Evolutionary conservation across 2,329 filamentous ascomycete genomes (phyloP).

Genomic region (Paecilomyces dactylethromorphus): DNA sequence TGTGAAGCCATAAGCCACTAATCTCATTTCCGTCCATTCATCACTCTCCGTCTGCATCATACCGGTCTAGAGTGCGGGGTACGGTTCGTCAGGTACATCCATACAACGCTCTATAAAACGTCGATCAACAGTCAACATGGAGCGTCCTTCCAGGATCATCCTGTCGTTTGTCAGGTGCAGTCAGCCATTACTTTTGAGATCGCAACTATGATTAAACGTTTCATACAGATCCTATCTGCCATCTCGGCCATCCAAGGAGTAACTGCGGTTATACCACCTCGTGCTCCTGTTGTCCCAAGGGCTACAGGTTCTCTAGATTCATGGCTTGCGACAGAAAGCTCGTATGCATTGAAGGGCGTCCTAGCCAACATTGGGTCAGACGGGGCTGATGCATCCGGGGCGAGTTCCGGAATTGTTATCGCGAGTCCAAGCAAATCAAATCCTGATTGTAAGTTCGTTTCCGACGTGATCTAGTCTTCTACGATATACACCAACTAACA

Average conservation of each 20-base stretch:
- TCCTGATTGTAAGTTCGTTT: constrained; percentile 44
- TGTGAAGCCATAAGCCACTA: not conserved
- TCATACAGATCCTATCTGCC: not conserved
- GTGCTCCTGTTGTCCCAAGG: constrained; percentile 2
- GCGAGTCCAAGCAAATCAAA: constrained; percentile 51
- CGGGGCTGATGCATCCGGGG: constrained; percentile 44
- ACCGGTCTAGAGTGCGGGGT: not conserved
- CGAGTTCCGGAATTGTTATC: constrained; percentile 46
- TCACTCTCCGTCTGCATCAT: not conserved
- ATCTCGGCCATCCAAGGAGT: not conserved
- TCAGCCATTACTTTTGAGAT: not conserved
- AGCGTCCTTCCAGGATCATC: not conserved
- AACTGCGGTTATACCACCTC: not conserved
- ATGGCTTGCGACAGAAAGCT: constrained; percentile 41
- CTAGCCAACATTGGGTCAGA: constrained; percentile 51
- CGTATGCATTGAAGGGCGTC: constrained; percentile 47
- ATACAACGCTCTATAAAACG: not conserved
- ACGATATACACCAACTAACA: not conserved
- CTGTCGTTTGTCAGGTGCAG: not conserved
- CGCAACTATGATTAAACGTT: not conserved
- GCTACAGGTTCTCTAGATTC: constrained; percentile 15
- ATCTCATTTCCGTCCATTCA: not conserved
- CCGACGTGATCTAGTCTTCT: not conserved
- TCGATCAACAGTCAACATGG: not conserved
- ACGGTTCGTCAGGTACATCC: not conserved